phyloP scores from a whole-genome alignment of 768 basidiomycete species.

The Boletus insuetus region DNA sequence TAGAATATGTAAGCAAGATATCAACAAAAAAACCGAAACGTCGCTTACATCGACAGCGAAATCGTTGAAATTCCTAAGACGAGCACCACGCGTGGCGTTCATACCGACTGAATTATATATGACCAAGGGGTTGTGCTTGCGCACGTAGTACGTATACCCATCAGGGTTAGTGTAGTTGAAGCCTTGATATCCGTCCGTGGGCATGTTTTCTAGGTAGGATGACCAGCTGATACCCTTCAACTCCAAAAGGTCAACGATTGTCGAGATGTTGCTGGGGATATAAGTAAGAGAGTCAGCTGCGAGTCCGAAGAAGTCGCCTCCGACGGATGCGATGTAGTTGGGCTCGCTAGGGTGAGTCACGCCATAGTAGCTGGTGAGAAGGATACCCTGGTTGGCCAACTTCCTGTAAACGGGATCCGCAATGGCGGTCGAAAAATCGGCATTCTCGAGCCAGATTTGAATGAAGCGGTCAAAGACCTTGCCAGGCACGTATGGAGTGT shows the following conservation, averaged over 20 bases:
- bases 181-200: constrained; percentile 44
- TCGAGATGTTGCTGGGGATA: constrained; percentile 49
- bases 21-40: background rate
- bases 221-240: constrained; percentile 57
- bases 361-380: constrained; percentile 44
- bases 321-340: constrained; percentile 36
- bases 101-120: constrained; percentile 49
- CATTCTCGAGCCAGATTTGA: constrained; percentile 63
- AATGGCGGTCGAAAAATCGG: constrained; percentile 36
- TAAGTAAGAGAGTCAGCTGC: background rate
- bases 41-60: constrained; percentile 49
- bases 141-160: constrained; percentile 47
- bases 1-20: constrained; percentile 3
- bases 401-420: constrained; percentile 22
- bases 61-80: constrained; percentile 59
- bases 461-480: constrained; percentile 46
- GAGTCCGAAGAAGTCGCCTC: background rate
- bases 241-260: constrained; percentile 58
- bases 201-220: constrained; percentile 58
- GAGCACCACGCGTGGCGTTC: constrained; percentile 38
- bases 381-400: constrained; percentile 50
- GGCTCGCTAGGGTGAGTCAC: constrained; percentile 60
- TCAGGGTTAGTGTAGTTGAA: constrained; percentile 32
- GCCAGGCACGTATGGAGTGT: constrained; percentile 38
- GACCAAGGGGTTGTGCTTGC: constrained; percentile 54